These are phyloP conservation scores for Pseudocercospora macadamiae DNA, from an alignment of 2,329 filamentous ascomycete species.

Conservation along the genomic window DNA sequence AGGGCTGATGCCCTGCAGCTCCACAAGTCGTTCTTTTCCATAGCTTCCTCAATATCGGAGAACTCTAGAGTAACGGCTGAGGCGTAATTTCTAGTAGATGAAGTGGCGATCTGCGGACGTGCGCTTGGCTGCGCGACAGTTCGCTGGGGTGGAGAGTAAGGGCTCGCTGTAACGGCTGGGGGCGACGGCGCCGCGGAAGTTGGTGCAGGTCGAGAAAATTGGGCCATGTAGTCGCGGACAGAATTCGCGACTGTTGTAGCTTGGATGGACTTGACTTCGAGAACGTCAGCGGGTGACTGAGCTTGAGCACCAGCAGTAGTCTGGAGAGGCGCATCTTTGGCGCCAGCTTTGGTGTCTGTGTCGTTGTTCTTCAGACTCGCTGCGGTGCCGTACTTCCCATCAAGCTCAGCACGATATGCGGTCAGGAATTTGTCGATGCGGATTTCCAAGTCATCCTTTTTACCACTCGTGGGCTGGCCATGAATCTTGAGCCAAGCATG, in stretches of 20 bases:
- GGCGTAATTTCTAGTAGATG: too few species aligned
- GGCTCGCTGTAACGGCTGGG: too few species aligned
- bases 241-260: too few species aligned
- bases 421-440: slow-evolving; percentile 4
- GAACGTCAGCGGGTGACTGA: too few species aligned
- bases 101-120: too few species aligned
- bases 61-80: too few species aligned
- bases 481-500: slow-evolving; percentile 7
- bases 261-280: too few species aligned
- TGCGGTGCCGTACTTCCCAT: slow-evolving; percentile 2
- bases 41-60: neutral
- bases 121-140: too few species aligned
- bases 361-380: neutral
- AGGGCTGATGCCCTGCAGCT: neutral
- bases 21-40: neutral
- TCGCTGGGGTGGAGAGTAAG: too few species aligned
- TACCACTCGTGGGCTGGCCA: neutral
- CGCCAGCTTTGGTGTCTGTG: neutral
- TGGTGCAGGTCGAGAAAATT: too few species aligned
- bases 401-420: slow-evolving; percentile 2
- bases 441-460: slow-evolving; percentile 4
- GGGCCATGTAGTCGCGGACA: too few species aligned
- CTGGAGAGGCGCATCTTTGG: neutral
- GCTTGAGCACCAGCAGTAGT: neutral
- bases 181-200: too few species aligned